Base-by-base conservation (phyloP, 176 grass and related monocot species). In the Carex littledalei region DNA sequence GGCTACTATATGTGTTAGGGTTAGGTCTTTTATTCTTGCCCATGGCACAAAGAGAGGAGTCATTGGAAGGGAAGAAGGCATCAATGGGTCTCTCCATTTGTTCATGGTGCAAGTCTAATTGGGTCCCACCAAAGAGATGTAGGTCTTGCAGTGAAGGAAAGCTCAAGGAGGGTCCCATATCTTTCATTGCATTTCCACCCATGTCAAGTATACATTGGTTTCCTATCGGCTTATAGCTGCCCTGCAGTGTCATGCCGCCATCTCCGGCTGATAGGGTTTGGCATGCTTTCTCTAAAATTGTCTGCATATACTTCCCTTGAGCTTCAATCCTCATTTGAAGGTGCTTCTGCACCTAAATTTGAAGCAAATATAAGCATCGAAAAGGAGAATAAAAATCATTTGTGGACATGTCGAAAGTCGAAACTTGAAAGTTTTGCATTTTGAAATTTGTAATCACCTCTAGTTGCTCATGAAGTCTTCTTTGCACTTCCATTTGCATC, bases 251-350 rank as follows among this genome's bases (percentile, higher is more conserved):
- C 54, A 89, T 79, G 5, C 59, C 17, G 35, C 56, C 60, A 86
- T 89, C 91, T 52, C 88, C 96, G 17, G 85, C 63, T 37, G 90
- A 73, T 35, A 94, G 81, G 17, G 87, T 92, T 82, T 98, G 92
- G 57, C 85, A 94, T 8, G 97, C 97, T 91, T 95, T 95, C 90
- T 99, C 90, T 68, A 99, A 83, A 84, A 99, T 99, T 45, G 91
- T 92, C 69, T 99, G 93, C 97, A 99, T 99, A 85, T 99, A 99
- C 84, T 91, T 99, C 0, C 93, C 91, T 91, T 99, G 93, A 54
- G 97, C 93, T 75, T 99, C 97, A 21, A 99, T 94, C 91, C 97
- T 92, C 86, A 99, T 99, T 67, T 99, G 97, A 20, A 99, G 91
- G 56, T 94, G 93, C 85, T 94, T 96, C 50, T 99, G 94, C 84